A percentile compares a stretch with the other conserved stretches of the same genome.
Evolutionary conservation across 2,329 filamentous ascomycete species (phyloP).

Genomic region (Cadophora luteo-olivacea): DNA sequence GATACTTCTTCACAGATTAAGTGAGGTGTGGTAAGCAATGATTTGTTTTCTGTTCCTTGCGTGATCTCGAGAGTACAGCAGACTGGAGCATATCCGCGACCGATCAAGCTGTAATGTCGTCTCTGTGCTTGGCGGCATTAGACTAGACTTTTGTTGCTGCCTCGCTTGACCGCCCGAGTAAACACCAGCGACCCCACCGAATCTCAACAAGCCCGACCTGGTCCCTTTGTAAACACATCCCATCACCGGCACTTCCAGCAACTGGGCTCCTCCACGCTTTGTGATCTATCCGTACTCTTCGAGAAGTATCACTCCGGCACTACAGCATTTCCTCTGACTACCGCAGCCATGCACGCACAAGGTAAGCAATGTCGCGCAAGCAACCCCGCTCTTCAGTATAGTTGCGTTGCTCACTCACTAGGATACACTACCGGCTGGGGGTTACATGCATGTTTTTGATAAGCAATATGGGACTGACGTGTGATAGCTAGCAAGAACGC

Average conservation of each 20-base stretch:
- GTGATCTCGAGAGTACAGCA: no score
- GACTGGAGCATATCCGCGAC: no score
- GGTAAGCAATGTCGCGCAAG: neutral
- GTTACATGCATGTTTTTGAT: no score
- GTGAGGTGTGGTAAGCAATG: no score
- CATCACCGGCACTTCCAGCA: neutral
- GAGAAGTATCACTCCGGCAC: neutral
- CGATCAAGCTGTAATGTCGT: neutral
- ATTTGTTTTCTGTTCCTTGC: no score
- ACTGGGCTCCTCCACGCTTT: neutral
- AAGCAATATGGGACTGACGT: neutral
- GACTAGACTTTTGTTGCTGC: neutral
- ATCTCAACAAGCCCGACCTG: neutral
- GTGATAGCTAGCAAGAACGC: neutral
- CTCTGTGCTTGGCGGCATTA: neutral
- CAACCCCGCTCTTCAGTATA: neutral
- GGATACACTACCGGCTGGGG: neutral
- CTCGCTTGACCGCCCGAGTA: conserved; percentile 8
- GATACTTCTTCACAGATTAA: no score
- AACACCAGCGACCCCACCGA: neutral
- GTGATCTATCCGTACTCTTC: neutral
- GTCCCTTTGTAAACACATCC: neutral
- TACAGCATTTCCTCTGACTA: neutral
- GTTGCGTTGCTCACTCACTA: neutral
- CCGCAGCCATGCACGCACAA: neutral